Conservation (phyloP, 2,329 filamentous ascomycete genomes). For the Pleurostoma richardsiae region DNA sequence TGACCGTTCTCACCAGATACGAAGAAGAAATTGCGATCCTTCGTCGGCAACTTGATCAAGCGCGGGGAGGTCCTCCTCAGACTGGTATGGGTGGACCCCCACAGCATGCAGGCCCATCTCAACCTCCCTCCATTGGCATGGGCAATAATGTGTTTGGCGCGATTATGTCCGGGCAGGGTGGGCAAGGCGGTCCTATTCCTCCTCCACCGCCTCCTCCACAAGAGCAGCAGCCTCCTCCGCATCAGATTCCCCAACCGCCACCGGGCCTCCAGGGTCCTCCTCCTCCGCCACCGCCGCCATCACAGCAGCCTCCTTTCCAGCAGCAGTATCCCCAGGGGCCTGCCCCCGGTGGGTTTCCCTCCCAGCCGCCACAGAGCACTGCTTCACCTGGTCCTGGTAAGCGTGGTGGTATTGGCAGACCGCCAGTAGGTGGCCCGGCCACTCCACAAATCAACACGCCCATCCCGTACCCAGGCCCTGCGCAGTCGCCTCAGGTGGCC, state of each 20-base stretch:
- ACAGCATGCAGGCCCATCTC: constrained; percentile 72
- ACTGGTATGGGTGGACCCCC: constrained; percentile 61
- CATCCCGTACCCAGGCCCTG: constrained; percentile 77
- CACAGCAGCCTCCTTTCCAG: constrained; percentile 67
- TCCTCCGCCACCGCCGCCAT: constrained; percentile 54
- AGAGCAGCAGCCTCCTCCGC: constrained; percentile 46
- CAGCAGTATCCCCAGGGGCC: constrained; percentile 59
- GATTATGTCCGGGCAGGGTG: constrained; percentile 86
- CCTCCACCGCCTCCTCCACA: constrained; percentile 64
- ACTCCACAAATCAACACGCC: constrained; percentile 90
- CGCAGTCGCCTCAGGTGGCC: constrained; percentile 75
- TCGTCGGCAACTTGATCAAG: constrained; percentile 78
- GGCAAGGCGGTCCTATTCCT: constrained; percentile 78
- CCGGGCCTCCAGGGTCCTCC: constrained; percentile 57
- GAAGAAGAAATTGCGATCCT: constrained; percentile 86
- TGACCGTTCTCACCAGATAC: constrained; percentile 55
- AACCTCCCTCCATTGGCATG: constrained; percentile 84
- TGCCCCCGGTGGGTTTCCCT: constrained; percentile 66
- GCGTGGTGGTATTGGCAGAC: constrained; percentile 62
- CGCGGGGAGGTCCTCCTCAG: constrained; percentile 58
- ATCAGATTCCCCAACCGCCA: constrained; percentile 72
- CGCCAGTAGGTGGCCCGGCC: constrained; percentile 64
- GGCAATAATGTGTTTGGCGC: constrained; percentile 91
- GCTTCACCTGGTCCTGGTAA: constrained; percentile 83
- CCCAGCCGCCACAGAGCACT: constrained; percentile 77